These are phyloP conservation scores for Bothriochloa decipiens DNA, from an alignment of 176 grass and related monocot genomes.

Conservation along the genomic window DNA sequence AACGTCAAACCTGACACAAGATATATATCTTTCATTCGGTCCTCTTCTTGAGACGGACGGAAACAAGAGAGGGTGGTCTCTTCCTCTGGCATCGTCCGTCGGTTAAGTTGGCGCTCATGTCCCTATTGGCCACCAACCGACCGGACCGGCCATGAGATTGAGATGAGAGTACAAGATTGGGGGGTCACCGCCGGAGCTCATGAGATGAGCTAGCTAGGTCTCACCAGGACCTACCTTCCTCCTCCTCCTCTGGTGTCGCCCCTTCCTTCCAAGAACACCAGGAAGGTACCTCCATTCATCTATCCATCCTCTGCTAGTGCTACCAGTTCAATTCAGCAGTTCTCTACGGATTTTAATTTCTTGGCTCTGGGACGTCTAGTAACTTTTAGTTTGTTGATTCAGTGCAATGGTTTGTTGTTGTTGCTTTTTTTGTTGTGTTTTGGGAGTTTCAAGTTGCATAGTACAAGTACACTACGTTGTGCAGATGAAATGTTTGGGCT, in stretches of 20 bases:
- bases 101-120: not conserved
- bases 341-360: not conserved
- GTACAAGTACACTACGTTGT: no score
- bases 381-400: not conserved
- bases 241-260: slow-evolving; percentile 26
- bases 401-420: not conserved
- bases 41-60: not conserved
- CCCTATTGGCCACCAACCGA: slow-evolving; percentile 50
- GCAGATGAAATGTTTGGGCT: no score
- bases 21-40: not conserved
- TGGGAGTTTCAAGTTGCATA: not conserved
- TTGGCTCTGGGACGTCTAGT: not conserved
- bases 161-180: slow-evolving; percentile 45
- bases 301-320: no score
- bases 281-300: not conserved
- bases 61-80: no score
- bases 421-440: not conserved
- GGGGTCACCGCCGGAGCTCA: not conserved
- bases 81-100: no score
- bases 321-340: not conserved
- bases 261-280: slow-evolving; percentile 30
- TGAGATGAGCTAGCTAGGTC: slow-evolving; percentile 29
- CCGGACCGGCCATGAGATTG: not conserved
- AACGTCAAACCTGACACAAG: not conserved
- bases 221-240: not conserved